phyloP scores from a whole-genome alignment of 148 eudicot species.

The Rhododendron ovatum region DNA sequence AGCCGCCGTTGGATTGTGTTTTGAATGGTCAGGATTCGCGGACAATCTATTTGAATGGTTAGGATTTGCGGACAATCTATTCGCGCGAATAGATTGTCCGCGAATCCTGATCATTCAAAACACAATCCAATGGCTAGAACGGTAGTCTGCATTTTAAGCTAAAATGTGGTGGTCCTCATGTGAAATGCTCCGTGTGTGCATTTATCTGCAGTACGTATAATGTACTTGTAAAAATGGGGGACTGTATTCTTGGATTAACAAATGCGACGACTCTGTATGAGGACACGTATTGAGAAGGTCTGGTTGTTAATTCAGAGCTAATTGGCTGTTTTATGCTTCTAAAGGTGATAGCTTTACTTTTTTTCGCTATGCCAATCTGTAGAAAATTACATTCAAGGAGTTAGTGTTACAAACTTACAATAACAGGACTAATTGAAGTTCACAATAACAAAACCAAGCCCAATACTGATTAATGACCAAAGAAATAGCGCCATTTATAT shows the following conservation, averaged over 20 bases:
- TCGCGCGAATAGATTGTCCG: too few species aligned
- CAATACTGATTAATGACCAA: neutral
- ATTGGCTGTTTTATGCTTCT: neutral
- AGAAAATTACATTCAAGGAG: neutral
- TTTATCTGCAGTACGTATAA: neutral
- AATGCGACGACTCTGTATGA: neutral
- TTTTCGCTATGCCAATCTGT: neutral
- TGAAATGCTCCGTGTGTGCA: neutral
- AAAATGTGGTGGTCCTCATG: too few species aligned
- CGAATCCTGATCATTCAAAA: too few species aligned
- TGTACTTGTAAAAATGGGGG: neutral
- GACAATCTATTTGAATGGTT: too few species aligned
- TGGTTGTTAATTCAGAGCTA: neutral
- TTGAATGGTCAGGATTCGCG: too few species aligned
- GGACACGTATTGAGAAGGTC: neutral
- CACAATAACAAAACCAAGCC: neutral
- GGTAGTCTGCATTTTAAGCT: too few species aligned
- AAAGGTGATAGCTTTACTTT: neutral
- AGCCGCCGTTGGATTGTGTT: too few species aligned
- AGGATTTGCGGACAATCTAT: too few species aligned
- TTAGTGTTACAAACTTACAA: neutral
- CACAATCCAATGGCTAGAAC: too few species aligned
- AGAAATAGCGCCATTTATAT: neutral
- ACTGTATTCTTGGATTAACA: neutral
- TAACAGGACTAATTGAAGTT: neutral